Percentiles rank a stretch among this genome's conserved stretches.
Evolutionary conservation across 148 eudicot species (phyloP).

Genomic region (Cornus kousa): DNA sequence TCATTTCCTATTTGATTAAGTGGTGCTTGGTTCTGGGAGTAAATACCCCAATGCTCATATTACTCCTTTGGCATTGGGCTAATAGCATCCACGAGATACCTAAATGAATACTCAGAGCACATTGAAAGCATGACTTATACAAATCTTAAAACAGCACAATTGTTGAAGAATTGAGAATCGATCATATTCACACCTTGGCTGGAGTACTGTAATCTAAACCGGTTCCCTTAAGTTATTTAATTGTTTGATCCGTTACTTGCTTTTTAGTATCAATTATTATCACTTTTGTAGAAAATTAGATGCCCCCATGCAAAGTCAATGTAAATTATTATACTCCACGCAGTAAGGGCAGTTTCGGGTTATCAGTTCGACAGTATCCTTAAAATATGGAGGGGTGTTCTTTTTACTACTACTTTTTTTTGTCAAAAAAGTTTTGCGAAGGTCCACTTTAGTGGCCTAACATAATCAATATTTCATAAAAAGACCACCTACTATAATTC

Average conservation of each 20-base stretch:
- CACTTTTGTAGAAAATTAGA: slow-evolving; percentile 18
- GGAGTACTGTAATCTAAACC: neutral
- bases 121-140: neutral
- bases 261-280: slow-evolving; percentile 14
- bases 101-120: neutral
- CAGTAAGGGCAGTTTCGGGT: slow-evolving; percentile 18
- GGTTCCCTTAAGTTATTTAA: neutral
- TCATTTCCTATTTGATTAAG: neutral
- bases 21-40: neutral
- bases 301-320: slow-evolving; percentile 24
- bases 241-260: slow-evolving; percentile 4
- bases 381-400: neutral
- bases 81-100: neutral
- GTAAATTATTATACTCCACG: slow-evolving; percentile 19
- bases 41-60: neutral
- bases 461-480: slow-evolving; percentile 11
- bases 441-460: slow-evolving; percentile 30
- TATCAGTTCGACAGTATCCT: slow-evolving; percentile 11
- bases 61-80: neutral
- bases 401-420: neutral
- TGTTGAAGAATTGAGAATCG: neutral
- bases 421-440: slow-evolving; percentile 30
- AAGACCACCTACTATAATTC: neutral
- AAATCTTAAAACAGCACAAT: no score
- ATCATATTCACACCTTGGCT: neutral